Base-by-base conservation (phyloP, 192 early-diverging fungal genomes). In the Rhizophlyctis rosea region DNA sequence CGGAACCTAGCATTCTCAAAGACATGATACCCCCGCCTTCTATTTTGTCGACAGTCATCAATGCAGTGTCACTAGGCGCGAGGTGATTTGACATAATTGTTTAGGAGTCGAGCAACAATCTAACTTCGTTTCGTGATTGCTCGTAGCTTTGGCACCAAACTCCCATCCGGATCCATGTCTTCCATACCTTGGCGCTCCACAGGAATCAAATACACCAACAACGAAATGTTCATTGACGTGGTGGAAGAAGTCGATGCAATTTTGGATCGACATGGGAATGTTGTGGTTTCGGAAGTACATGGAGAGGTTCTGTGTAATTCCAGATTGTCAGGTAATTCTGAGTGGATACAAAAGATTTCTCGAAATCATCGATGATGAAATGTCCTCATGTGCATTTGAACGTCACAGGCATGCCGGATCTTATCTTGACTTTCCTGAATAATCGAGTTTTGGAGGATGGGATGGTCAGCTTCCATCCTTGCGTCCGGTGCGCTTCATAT, bases 191-290 rank as follows among this genome's bases (percentile, higher is more conserved):
- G 95, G 95, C 78, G 95, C 55, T 81, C 86, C 36, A 76, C 81
- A 27, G 91, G 91, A 27, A 89, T 96, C 34, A 88, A 91, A 70
- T 91, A 98, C 65, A 76, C 84, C 1, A 85, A 84, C 49, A 98
- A 98, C 78, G 94, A 98, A 73, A 88, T 98, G 56, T 95, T 91
- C 65, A 87, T 98, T 64, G 95, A 98, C 66, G 81, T 98, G 24
- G 73, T 88, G 21, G 95, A 98, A 77, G 87, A 89, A 32, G 80
- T 98, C 29, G 90, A 98, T 73, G 86, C 87, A 2, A 87, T 91
- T 14, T 71, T 93, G 11, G 90, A 92, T 66, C 68, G 84, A 16
- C 83, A 80, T 61, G 90, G 89, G 21, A 72, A 83, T 21, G 74
- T 92, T 11, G 79, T 90, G 1, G 82, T 85, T 3, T 90, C 86